These are phyloP conservation scores for Colletotrichum truncatum DNA, from an alignment of 2,329 filamentous ascomycete species.

Conservation along the genomic window DNA sequence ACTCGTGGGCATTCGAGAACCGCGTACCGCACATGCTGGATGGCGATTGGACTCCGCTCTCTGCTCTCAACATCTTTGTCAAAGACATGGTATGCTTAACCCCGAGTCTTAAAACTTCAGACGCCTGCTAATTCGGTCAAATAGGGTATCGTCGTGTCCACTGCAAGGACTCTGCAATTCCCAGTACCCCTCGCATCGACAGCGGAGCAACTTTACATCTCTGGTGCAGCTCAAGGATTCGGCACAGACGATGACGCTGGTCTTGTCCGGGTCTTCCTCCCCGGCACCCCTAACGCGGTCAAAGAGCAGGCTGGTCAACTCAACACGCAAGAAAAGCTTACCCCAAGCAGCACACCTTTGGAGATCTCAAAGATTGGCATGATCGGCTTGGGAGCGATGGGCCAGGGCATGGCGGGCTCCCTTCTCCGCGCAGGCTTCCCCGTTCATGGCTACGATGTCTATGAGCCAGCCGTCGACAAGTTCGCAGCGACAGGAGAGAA, in stretches of 20 bases:
- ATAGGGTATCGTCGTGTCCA: constrained; percentile 40
- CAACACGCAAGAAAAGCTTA: constrained; percentile 17
- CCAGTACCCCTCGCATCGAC: constrained; percentile 45
- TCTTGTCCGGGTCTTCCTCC: constrained; percentile 38
- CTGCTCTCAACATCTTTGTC: constrained; percentile 45
- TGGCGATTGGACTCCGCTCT: constrained; percentile 53
- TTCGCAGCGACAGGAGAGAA: constrained; percentile 37
- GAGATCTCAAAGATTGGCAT: constrained; percentile 43
- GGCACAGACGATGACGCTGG: constrained; percentile 39
- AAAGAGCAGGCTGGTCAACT: constrained; percentile 27
- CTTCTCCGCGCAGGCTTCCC: constrained; percentile 42
- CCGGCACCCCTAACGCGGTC: constrained; percentile 24
- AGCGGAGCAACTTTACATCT: constrained; percentile 43
- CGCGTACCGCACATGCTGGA: constrained; percentile 61
- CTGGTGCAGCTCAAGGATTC: constrained; percentile 37
- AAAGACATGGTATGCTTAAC: constrained; percentile 49
- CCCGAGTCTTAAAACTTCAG: background rate
- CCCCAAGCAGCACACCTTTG: constrained; percentile 32
- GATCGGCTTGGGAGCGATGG: constrained; percentile 49
- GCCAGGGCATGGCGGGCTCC: constrained; percentile 46
- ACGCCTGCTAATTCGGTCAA: background rate
- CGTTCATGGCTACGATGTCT: constrained; percentile 45
- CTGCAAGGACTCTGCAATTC: constrained; percentile 40
- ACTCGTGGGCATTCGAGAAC: constrained; percentile 66
- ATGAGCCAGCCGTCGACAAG: constrained; percentile 38